Percentiles rank a stretch among this genome's conserved stretches.
These are phyloP conservation scores for Mortierella sp. DNA, from an alignment of 371 early-diverging fungal species.

Conservation along the genomic window DNA sequence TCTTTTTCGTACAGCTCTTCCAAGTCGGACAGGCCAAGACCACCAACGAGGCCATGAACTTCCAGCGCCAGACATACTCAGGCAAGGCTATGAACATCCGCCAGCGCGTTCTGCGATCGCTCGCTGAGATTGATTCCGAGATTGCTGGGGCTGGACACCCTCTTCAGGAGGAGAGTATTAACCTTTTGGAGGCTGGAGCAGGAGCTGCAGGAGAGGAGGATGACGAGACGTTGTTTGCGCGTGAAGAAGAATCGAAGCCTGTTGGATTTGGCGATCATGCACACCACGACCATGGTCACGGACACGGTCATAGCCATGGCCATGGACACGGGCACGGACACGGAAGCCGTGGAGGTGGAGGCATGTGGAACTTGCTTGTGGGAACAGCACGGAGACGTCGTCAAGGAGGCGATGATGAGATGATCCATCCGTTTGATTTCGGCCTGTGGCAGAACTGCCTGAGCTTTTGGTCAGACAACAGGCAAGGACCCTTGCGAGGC, in stretches of 20 bases:
- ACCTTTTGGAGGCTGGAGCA: constrained; percentile 38
- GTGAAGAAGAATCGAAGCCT: constrained; percentile 44
- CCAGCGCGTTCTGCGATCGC: constrained; percentile 57
- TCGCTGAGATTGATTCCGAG: constrained; percentile 59
- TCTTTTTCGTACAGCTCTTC: constrained; percentile 82
- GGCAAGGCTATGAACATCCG: constrained; percentile 58
- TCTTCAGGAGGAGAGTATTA: constrained; percentile 61
- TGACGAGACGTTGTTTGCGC: constrained; percentile 33
- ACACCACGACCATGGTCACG: constrained; percentile 19
- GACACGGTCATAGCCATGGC: constrained; percentile 16
- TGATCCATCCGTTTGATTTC: constrained; percentile 74
- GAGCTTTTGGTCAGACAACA: constrained; percentile 84
- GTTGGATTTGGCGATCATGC: constrained; percentile 56
- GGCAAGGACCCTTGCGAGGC: constrained; percentile 65
- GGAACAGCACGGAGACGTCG: constrained; percentile 33
- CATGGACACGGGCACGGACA: constrained; percentile 20
- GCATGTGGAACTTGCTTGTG: constrained; percentile 49
- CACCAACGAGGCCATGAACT: constrained; percentile 92
- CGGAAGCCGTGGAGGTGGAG: constrained; percentile 30
- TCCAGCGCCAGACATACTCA: constrained; percentile 67
- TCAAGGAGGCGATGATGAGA: constrained; percentile 16
- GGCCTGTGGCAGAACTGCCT: constrained; percentile 82
- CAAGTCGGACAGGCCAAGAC: constrained; percentile 87
- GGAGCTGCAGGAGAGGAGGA: constrained; percentile 38
- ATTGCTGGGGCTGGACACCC: constrained; percentile 50